Conservation (phyloP, 495 filamentous ascomycete species). For the Evernia prunastri region DNA sequence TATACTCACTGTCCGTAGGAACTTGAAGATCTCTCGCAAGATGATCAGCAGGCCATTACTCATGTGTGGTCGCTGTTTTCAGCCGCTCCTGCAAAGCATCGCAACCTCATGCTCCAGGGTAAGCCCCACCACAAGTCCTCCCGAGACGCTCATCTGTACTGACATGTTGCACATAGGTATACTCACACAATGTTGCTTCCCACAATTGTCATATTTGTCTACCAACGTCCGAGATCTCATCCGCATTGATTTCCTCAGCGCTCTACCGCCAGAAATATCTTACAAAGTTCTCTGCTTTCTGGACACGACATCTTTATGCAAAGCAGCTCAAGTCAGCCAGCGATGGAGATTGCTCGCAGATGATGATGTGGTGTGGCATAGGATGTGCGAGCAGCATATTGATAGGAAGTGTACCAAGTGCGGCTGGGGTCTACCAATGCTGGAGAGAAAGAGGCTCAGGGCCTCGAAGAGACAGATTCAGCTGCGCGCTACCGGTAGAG, state of each 20-base stretch:
- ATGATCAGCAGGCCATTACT: constrained; percentile 86
- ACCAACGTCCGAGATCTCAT: constrained; percentile 82
- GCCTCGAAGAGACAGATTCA: constrained; percentile 85
- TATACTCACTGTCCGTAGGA: constrained; percentile 34
- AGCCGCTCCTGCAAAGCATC: constrained; percentile 85
- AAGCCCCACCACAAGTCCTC: neutral
- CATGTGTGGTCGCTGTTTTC: constrained; percentile 97
- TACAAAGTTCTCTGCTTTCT: constrained; percentile 90
- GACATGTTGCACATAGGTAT: constrained; percentile 37
- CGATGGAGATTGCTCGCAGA: constrained; percentile 84
- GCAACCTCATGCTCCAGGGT: constrained; percentile 90
- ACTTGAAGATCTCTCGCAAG: constrained; percentile 70
- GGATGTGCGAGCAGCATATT: constrained; percentile 98
- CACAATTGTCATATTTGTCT: constrained; percentile 88
- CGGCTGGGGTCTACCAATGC: constrained; percentile 84
- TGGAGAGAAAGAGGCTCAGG: constrained; percentile 81
- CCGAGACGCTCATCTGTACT: neutral
- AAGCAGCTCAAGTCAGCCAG: constrained; percentile 89
- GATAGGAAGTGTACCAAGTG: constrained; percentile 95
- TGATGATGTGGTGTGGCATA: constrained; percentile 96
- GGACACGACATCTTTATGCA: constrained; percentile 93
- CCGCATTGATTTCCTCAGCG: constrained; percentile 88
- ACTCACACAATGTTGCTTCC: constrained; percentile 92
- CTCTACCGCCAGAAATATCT: constrained; percentile 81
- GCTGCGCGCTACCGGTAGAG: constrained; percentile 52